Evolutionary conservation across 2,329 filamentous ascomycete genomes (phyloP), one percentile per base, ranked within the genome.

Genomic region (Endoconidiophora laricicola): DNA sequence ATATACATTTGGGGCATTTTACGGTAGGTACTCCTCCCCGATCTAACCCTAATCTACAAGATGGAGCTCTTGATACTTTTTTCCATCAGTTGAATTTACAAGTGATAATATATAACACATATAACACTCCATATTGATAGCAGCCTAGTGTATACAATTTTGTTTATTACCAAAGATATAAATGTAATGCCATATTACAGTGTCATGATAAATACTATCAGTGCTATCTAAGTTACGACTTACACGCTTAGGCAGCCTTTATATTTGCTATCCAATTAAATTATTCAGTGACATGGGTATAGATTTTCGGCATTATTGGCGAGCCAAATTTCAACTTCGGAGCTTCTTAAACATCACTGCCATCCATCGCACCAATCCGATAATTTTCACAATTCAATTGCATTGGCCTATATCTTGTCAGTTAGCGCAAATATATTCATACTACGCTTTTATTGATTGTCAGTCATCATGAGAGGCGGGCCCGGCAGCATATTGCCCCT

Each of bases 381-480:
- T 33, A 6, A n/a, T 29, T 20, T 23, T 18, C n/a, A 18, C 16
- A 46, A 46, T 46, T 20, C 10, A 16, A 46, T 20, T 14, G 16
- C 29, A 12, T 14, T 3, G 18, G 41, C 18, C n/a, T 43, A 22
- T 12, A 43, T 7, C 9, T 20, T 18, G 6, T 43, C 3, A 14
- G 2, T 43, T 24, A 33, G 7, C 29, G 12, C 29, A 24, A 43
- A 10, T 2, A 23, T 18, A 22, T 9, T 6, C 2, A 20, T 46
- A 22, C 14, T 29, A 18, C 10, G 16, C 16, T 12, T 16, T 29
- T 46, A 29, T 36, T 36, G 10, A 46, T 18, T 12, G 9, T n/a
- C n/a, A 26, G 29, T 29, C 36, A 46, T 37, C 12, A 54, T 54
- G 52, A 44, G 48, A 50, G 44, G 50, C 36, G 38, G 48, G 4